Base-by-base conservation (phyloP, 1,139 yeast genomes). In the Candida pseudocylindracea region DNA sequence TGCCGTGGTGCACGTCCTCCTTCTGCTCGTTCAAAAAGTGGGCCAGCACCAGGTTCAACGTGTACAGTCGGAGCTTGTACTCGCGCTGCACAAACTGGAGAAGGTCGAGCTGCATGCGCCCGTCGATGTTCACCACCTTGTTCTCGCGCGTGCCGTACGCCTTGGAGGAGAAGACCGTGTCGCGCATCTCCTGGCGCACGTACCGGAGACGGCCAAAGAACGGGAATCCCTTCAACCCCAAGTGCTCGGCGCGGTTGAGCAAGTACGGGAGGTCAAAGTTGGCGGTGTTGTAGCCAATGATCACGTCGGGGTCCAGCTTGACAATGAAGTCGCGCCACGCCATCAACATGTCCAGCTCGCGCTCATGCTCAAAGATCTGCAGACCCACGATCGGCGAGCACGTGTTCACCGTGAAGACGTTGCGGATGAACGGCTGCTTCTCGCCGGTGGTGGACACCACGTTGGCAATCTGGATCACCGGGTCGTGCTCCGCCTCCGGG, bases 61-160 rank as follows among this genome's bases (percentile, higher is more conserved):
- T 85, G 51, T 91, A 91, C 3, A 94, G 79, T 54, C 99, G 67
- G 42, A 91, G 61, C 49, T 91, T 91, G 52, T 81, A 83, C 50
- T 91, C 99, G 49, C 98, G 69, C 50, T 88, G 94, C 40, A 83
- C 68, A 46, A 83, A 85, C 46, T 88, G 98, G 31, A 91, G 63
- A 50, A 91, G 60, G 58, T 91, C 99, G 42, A 91, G 59, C 49
- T 91, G 99, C 68, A 91, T 67, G 48, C 99, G 67, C 25, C 99
- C 99, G 46, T 88, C 96, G 32, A 83, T 85, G 46, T 88, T 85
- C 31, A 80, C 79, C 10, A 70, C 79, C 48, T 85, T 88, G 32
- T 88, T 79, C 44, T 88, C 96, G 45, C 95, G 69, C 0, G 94
- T 80, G 45, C 99, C 99, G 48, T 79, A 88, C 0, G 99, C 99